Conservation (phyloP, 2,329 filamentous ascomycete species). For the Verticillium nubilum region DNA sequence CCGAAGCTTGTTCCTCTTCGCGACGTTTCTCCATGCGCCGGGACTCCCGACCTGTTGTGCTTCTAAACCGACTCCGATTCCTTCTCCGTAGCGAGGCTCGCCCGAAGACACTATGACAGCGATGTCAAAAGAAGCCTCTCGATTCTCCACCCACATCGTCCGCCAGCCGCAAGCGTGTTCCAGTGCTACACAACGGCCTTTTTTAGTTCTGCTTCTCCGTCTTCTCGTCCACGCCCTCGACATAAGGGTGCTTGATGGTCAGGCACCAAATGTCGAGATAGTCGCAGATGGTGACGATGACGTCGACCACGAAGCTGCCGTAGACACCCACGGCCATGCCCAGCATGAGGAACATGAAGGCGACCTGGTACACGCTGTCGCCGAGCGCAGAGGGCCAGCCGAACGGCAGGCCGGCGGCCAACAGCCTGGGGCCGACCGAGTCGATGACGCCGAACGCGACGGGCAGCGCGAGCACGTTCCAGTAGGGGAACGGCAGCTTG, state of each 20-base stretch:
- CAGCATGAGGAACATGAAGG: slow-evolving; percentile 83
- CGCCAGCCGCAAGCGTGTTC: background rate
- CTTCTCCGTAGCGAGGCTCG: too few species aligned
- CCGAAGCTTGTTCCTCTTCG: background rate
- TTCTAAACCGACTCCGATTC: background rate
- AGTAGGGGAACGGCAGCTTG: slow-evolving; percentile 81
- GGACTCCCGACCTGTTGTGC: background rate
- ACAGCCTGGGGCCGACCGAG: slow-evolving; percentile 65
- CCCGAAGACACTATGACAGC: too few species aligned
- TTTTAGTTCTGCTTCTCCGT: slow-evolving; percentile 2
- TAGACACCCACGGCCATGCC: slow-evolving; percentile 87
- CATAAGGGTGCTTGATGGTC: slow-evolving; percentile 82
- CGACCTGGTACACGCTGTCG: slow-evolving; percentile 77
- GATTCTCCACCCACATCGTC: background rate
- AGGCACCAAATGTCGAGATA: slow-evolving; percentile 98
- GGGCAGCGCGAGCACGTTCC: slow-evolving; percentile 77
- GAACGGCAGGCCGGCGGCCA: slow-evolving; percentile 47
- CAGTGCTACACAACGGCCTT: background rate
- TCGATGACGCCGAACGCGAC: slow-evolving; percentile 76
- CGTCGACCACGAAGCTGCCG: slow-evolving; percentile 93
- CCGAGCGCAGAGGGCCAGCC: slow-evolving; percentile 76
- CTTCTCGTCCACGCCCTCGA: slow-evolving; percentile 33
- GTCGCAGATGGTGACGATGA: slow-evolving; percentile 96
- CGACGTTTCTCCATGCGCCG: background rate
- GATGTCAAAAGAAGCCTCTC: too few species aligned